phyloP scores from a whole-genome alignment of 75 land plant species.

The Azolla pinnata region DNA sequence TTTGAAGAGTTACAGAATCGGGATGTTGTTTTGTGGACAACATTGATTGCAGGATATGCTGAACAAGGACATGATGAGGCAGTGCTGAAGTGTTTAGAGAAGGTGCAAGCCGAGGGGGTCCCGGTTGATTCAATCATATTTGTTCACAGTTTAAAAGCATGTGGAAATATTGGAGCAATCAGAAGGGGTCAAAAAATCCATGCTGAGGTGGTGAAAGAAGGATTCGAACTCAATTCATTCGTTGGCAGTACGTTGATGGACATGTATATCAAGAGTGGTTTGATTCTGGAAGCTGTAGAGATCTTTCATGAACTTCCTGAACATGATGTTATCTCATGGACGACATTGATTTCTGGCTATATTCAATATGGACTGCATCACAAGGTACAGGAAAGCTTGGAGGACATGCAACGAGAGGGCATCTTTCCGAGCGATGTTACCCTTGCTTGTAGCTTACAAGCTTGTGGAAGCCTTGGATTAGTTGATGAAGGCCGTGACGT shows the following conservation, averaged over 20 bases:
- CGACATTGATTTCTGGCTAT: conserved; percentile 33
- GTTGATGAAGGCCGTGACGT: conserved; percentile 25
- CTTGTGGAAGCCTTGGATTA: conserved; percentile 30
- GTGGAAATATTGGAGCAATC: conserved; percentile 17
- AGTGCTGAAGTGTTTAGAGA: conserved; percentile 11
- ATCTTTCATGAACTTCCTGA: conserved; percentile 17
- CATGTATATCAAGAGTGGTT: conserved; percentile 32
- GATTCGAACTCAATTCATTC: conserved; percentile 28
- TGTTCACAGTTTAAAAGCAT: conserved; percentile 20
- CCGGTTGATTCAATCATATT: conserved; percentile 13
- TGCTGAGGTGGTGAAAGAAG: conserved; percentile 22
- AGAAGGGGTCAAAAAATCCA: conserved; percentile 26
- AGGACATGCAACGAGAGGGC: conserved; percentile 14
- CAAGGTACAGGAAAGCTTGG: conserved; percentile 10
- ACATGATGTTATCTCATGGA: conserved; percentile 27
- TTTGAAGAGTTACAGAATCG: conserved; percentile 14
- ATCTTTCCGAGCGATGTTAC: conserved; percentile 17
- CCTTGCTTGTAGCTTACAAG: conserved; percentile 22
- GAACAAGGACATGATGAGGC: conserved; percentile 7
- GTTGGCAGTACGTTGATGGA: conserved; percentile 34
- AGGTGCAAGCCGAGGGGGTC: conserved; percentile 18
- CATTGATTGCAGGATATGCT: conserved; percentile 23
- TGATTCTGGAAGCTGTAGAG: conserved; percentile 15
- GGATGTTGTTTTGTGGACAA: conserved; percentile 27
- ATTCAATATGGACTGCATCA: conserved; percentile 12